A percentile compares a stretch with the other conserved stretches of the same genome.
Evolutionary conservation across 192 early-diverging fungal genomes (phyloP).

Genomic region (Coemansia sp.): DNA sequence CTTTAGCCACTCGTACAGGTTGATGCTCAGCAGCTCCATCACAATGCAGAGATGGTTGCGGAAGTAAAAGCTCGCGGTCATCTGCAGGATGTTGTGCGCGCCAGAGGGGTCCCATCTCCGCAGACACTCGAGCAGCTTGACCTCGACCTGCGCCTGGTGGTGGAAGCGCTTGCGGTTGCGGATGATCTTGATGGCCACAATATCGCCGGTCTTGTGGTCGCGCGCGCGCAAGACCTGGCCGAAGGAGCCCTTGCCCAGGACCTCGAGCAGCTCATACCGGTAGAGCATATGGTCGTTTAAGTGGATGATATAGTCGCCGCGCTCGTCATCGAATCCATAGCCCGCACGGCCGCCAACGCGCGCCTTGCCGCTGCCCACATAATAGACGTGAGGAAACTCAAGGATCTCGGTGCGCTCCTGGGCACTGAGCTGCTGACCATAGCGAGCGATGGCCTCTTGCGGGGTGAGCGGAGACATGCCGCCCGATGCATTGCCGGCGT

Average conservation of each 20-base stretch:
- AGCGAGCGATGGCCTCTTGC: slow-evolving; percentile 61
- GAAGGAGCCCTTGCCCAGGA: slow-evolving; percentile 92
- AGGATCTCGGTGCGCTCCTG: slow-evolving; percentile 88
- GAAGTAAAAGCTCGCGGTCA: slow-evolving; percentile 91
- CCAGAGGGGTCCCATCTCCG: slow-evolving; percentile 81
- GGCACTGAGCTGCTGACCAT: slow-evolving; percentile 70
- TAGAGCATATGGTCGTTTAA: slow-evolving; percentile 88
- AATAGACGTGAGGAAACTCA: slow-evolving; percentile 80
- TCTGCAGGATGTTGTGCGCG: slow-evolving; percentile 77
- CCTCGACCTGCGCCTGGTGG: slow-evolving; percentile 89
- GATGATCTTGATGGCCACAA: slow-evolving; percentile 92
- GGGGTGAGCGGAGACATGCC: slow-evolving; percentile 57
- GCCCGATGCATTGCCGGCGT: slow-evolving; percentile 9
- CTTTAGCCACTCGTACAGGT: slow-evolving; percentile 97
- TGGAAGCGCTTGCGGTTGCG: slow-evolving; percentile 96
- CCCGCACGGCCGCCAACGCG: slow-evolving; percentile 25
- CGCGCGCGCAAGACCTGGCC: slow-evolving; percentile 92
- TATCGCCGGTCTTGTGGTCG: slow-evolving; percentile 86
- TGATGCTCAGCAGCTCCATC: slow-evolving; percentile 89
- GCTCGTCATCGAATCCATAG: slow-evolving; percentile 80
- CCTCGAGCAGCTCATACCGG: slow-evolving; percentile 88
- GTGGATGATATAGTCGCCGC: slow-evolving; percentile 88
- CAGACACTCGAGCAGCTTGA: slow-evolving; percentile 86
- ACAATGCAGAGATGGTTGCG: slow-evolving; percentile 94
- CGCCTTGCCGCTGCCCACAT: slow-evolving; percentile 75